Percentiles rank a stretch among this genome's conserved stretches.
These are phyloP conservation scores for Fusarium burgessii DNA, from an alignment of 2,329 filamentous ascomycete genomes.

Conservation along the genomic window DNA sequence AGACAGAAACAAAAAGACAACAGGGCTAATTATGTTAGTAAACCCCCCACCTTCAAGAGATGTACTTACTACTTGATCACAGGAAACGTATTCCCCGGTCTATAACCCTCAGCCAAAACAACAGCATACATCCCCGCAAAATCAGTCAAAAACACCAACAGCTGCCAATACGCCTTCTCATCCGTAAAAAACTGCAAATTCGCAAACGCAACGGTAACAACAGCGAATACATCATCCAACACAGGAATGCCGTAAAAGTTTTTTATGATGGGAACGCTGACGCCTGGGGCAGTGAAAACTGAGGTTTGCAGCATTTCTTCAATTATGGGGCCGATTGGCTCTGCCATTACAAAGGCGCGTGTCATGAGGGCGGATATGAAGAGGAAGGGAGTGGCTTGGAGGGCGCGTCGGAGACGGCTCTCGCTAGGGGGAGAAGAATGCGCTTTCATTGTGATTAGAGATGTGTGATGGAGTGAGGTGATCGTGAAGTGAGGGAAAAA, in stretches of 20 bases:
- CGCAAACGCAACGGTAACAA: constrained; percentile 38
- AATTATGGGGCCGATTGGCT: constrained; percentile 28
- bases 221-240: constrained; percentile 39
- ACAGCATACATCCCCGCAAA: constrained; percentile 46
- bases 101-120: constrained; percentile 42
- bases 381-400: constrained; percentile 40
- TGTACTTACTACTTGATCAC: constrained; percentile 42
- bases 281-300: constrained; percentile 3
- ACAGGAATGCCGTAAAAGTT: constrained; percentile 39
- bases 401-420: constrained; percentile 26
- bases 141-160: constrained; percentile 46
- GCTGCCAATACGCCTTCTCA: constrained; percentile 44
- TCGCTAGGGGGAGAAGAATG: neutral
- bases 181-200: constrained; percentile 44
- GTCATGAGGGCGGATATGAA: constrained; percentile 35
- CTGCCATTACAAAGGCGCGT: constrained; percentile 35
- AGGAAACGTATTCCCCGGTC: constrained; percentile 27
- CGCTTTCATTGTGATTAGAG: neutral
- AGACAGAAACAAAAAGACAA: constrained; percentile 33
- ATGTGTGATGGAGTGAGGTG: neutral
- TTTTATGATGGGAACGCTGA: constrained; percentile 22
- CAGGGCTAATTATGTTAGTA: constrained; percentile 26
- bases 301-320: constrained; percentile 13
- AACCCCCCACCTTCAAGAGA: accelerated
- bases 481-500: neutral